Evolutionary conservation across 306 rosid species (phyloP), one percentile per base, ranked within the genome.

Genomic region (Ochetophila trinervis): DNA sequence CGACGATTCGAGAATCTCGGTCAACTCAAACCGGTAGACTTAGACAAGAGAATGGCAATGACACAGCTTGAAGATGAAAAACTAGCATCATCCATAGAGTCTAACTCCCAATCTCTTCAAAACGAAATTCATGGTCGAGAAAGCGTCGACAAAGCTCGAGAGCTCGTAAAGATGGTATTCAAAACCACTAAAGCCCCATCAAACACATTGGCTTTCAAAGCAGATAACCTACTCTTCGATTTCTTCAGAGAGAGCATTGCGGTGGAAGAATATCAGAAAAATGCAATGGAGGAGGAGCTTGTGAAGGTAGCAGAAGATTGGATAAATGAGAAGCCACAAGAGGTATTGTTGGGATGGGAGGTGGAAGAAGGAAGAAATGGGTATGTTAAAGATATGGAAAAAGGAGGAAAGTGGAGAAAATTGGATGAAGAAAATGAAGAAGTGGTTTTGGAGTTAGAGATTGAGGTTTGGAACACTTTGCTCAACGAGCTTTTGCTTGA

Each of bases 311-410:
- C 80, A 0, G 82, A 74, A 65, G 86, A 86, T 67, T 90, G 96
- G 94, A 30, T 84, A 14, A 6, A 15, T 6, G 96, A 88, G 37
- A 22, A 75, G n/a, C 58, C 57, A 8, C 62, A 57, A 54, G 88
- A 72, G 24, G 1, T 45, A 62, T 67, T 63, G 32, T 53, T 71
- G 87, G 85, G 88, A 15, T 85, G 94, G 96, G 96, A 86, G 70
- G 80, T 77, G 61, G 61, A 77, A 58, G 23, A 76, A 0, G 73
- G 75, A 7, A 73, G 88, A 66, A 13, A 32, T 9, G 57, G 67
- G 3, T 84, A 74, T 67, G 37, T 79, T 51, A 76, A 14, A 23
- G 96, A 89, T 32, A 86, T 86, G 90, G 96, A 87, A 2, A 78
- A 49, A 57, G 58, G 68, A 32, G 80, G 69, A 12, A 79, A 36